Evolutionary conservation across 441 rosid genomes (phyloP), one percentile per base, ranked within the genome.

Genomic region (Populus tomentosa): DNA sequence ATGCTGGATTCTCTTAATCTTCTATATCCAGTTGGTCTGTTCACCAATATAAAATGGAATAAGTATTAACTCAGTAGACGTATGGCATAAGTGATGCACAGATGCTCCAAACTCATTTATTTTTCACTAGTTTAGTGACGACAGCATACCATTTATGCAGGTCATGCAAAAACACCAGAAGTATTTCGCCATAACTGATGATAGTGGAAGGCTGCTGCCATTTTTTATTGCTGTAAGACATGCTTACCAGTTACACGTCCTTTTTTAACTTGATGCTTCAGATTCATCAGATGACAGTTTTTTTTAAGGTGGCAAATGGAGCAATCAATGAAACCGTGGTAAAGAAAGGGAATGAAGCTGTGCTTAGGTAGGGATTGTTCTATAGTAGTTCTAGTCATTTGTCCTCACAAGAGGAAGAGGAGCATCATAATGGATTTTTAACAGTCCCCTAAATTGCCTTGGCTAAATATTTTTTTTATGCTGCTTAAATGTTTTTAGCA

Each of bases 141-240:
- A 72, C 36, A 30, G 14, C 26, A 72, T 78, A 75, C 73, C 61
- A 77, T 76, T 64, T 69, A 72, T 85, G 75, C 90, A 93, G 98
- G 99, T 95, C 74, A 92, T 95, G 99, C 94, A 89, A 87, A 93
- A 95, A 86, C 98, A 95, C 82, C 99, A 95, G 86, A 95, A 93
- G 85, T 95, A 93, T 86, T 91, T 95, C 80, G 88, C 97, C 62
- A 24, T 95, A 65, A 83, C 82, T 50, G 91, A 91, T 85, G 90
- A 83, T 79, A 81, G 68, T 75, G 97, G 98, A 81, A 82, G 80
- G 82, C 88, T 95, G 81, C 82, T 94, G 81, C 99, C 98, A 69
- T 87, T 88, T 84, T 95, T 95, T 85, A 89, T 95, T 82, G 89
- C 97, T 75, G 97, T 95, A 85, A 85, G 91, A 75, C 84, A 74